phyloP scores from a whole-genome alignment of 345 rosid species.

The Carallia brachiata region DNA sequence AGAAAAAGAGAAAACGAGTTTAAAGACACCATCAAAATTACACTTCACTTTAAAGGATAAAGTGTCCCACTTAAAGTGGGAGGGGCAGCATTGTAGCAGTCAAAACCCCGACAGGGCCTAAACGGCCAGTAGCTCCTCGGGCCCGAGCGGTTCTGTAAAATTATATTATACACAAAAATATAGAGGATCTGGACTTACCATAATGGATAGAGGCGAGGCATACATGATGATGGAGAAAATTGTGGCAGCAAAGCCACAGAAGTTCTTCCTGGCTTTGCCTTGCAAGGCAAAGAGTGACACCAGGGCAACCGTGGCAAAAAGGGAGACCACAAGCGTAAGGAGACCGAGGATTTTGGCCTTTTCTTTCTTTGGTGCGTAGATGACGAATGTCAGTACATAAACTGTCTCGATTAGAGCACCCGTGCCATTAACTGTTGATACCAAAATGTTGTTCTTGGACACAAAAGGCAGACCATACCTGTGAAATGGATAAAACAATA shows the following conservation, averaged over 20 bases:
- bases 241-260: conserved; percentile 79
- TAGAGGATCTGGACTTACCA: conserved; percentile 45
- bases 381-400: conserved; percentile 63
- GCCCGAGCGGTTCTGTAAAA: too few species aligned
- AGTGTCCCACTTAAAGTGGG: too few species aligned
- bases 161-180: background rate
- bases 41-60: too few species aligned
- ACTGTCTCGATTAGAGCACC: conserved; percentile 70
- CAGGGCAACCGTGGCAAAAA: conserved; percentile 58
- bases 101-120: too few species aligned
- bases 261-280: conserved; percentile 60
- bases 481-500: background rate
- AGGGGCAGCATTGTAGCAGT: too few species aligned
- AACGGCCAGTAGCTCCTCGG: too few species aligned
- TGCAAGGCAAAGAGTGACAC: conserved; percentile 71
- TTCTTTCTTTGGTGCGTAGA: conserved; percentile 70
- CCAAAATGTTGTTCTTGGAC: conserved; percentile 73
- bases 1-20: background rate
- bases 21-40: too few species aligned
- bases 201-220: conserved; percentile 94
- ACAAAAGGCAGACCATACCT: conserved; percentile 97
- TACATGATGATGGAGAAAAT: conserved; percentile 95
- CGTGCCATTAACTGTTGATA: conserved; percentile 77
- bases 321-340: conserved; percentile 40
- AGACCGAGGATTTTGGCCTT: conserved; percentile 69